A percentile compares a stretch with the other conserved stretches of the same genome.
phyloP scores from a whole-genome alignment of 192 early-diverging fungal species.

The Coemansia sp. region DNA sequence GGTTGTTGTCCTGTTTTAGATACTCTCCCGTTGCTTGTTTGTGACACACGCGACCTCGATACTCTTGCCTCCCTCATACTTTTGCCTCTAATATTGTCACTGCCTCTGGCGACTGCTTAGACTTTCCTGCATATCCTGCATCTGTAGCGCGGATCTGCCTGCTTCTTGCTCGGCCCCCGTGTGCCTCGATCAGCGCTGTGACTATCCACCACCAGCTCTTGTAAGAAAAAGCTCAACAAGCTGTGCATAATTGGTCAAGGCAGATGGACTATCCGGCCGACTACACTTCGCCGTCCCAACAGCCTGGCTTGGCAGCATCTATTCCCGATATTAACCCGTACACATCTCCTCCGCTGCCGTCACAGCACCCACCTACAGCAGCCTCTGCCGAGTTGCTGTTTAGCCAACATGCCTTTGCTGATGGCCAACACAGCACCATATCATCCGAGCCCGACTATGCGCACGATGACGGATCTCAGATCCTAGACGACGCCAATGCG shows the following conservation, averaged over 20 bases:
- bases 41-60: background rate
- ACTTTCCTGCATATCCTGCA: background rate
- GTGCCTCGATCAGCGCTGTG: background rate
- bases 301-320: slow-evolving; percentile 21
- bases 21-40: slow-evolving; percentile 1
- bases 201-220: background rate
- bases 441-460: slow-evolving; percentile 22
- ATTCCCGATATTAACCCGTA: slow-evolving; percentile 25
- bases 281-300: slow-evolving; percentile 14
- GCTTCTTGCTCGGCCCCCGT: background rate
- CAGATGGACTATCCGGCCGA: slow-evolving; percentile 34
- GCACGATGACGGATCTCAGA: slow-evolving; percentile 28
- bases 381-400: slow-evolving; percentile 1
- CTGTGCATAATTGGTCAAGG: background rate
- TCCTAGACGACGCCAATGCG: slow-evolving; percentile 15
- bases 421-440: slow-evolving; percentile 15
- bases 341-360: slow-evolving; percentile 2
- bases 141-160: background rate
- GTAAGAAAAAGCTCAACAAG: background rate
- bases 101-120: background rate
- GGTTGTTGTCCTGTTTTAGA: slow-evolving; percentile 8
- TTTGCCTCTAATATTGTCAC: background rate
- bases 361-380: background rate
- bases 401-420: slow-evolving; percentile 9
- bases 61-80: background rate